Percentiles rank a stretch among this genome's conserved stretches.
These are phyloP conservation scores for Scheffersomyces coipomensis DNA, from an alignment of 805 yeast genomes.

Conservation along the genomic window DNA sequence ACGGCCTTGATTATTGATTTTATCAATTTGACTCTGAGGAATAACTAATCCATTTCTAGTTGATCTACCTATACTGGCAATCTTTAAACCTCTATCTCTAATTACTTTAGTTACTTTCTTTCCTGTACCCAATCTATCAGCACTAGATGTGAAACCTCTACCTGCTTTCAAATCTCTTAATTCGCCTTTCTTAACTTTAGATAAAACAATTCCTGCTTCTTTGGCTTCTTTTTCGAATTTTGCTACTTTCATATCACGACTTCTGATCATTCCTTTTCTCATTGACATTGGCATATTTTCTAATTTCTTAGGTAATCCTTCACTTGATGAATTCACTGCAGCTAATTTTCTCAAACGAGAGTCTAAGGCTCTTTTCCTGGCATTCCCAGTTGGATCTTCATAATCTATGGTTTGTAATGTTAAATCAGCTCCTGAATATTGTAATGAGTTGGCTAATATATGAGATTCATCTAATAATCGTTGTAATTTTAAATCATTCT, in stretches of 20 bases:
- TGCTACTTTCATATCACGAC: slow-evolving; percentile 49
- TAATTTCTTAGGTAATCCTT: slow-evolving; percentile 45
- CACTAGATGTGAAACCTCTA: slow-evolving; percentile 48
- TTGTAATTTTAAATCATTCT: slow-evolving; percentile 72
- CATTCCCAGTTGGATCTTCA: slow-evolving; percentile 66
- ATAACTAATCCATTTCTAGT: slow-evolving; percentile 79
- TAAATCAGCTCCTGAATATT: slow-evolving; percentile 64
- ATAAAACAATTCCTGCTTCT: slow-evolving; percentile 87
- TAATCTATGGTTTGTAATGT: slow-evolving; percentile 61
- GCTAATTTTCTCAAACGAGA: slow-evolving; percentile 51
- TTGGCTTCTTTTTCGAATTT: slow-evolving; percentile 74
- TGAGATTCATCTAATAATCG: slow-evolving; percentile 71
- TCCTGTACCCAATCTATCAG: slow-evolving; percentile 52
- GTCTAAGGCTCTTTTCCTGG: slow-evolving; percentile 62
- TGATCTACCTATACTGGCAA: slow-evolving; percentile 70
- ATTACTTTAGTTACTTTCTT: slow-evolving; percentile 33
- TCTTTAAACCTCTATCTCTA: slow-evolving; percentile 78
- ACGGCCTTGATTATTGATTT: slow-evolving; percentile 19
- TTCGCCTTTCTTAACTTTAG: slow-evolving; percentile 67
- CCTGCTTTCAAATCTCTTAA: slow-evolving; percentile 57
- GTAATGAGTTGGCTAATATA: slow-evolving; percentile 44
- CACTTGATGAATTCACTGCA: slow-evolving; percentile 39
- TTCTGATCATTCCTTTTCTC: slow-evolving; percentile 77
- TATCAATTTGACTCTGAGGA: slow-evolving; percentile 64
- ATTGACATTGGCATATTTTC: slow-evolving; percentile 88